A percentile compares a stretch with the other conserved stretches of the same genome.
These are phyloP conservation scores for Tylopilus cervinicoccineus DNA, from an alignment of 768 basidiomycete species.

Conservation along the genomic window DNA sequence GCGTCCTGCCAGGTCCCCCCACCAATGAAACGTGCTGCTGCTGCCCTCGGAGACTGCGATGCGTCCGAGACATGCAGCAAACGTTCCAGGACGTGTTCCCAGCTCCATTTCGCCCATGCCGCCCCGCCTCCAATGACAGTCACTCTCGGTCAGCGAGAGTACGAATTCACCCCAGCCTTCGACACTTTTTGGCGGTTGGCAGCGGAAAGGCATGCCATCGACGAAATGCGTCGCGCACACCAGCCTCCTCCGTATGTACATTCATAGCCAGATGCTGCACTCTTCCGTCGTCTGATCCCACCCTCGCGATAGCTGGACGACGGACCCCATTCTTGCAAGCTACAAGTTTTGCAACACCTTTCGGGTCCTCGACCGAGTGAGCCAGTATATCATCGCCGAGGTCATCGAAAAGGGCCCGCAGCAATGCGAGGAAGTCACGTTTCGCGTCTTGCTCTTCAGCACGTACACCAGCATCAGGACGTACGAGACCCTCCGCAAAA, in stretches of 20 bases:
- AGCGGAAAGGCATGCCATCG: conserved; percentile 54
- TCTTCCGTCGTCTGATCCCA: conserved; percentile 14
- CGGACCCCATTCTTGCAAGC: conserved; percentile 51
- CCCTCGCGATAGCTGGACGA: conserved; percentile 55
- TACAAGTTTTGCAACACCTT: conserved; percentile 72
- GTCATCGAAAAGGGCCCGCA: conserved; percentile 70
- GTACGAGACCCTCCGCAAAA: conserved; percentile 54
- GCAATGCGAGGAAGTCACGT: conserved; percentile 56
- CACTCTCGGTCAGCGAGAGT: conserved; percentile 34
- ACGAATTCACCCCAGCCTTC: conserved; percentile 49
- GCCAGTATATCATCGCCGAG: conserved; percentile 63
- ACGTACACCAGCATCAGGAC: conserved; percentile 69
- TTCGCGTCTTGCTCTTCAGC: conserved; percentile 71
- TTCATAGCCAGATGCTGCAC: neutral
- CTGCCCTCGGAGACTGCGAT: conserved; percentile 6
- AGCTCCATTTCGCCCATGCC: conserved; percentile 12
- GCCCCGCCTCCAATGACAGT: conserved; percentile 25
- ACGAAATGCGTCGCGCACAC: conserved; percentile 50
- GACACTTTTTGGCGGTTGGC: conserved; percentile 60
- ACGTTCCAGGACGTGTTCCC: conserved; percentile 21
- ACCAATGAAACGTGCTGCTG: conserved; percentile 21
- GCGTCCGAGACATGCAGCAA: conserved; percentile 16
- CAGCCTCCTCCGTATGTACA: conserved; percentile 48
- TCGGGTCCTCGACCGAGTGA: conserved; percentile 66
- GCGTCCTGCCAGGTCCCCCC: neutral